A percentile compares a stretch with the other conserved stretches of the same genome.
Conservation (phyloP, 352 stramenopile species). For the Blastocystis sp. region DNA sequence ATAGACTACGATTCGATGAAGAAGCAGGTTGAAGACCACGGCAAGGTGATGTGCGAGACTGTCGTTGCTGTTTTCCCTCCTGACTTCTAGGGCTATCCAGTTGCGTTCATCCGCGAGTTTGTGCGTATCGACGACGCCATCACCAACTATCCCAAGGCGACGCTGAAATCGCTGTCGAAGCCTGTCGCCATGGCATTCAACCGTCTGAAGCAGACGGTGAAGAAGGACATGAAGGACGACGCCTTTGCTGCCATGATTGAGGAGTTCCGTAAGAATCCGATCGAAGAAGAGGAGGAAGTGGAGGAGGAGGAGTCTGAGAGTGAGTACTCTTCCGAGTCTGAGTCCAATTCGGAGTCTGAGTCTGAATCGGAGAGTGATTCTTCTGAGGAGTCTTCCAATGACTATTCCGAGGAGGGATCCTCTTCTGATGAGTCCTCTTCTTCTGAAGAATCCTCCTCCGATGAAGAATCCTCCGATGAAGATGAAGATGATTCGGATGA, state of each 20-base stretch:
- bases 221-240: constrained; percentile 63
- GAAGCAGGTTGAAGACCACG: constrained; percentile 58
- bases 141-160: neutral
- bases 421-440: too few species aligned
- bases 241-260: constrained; percentile 3
- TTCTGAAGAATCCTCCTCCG: neutral
- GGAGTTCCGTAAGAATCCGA: constrained; percentile 26
- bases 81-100: constrained; percentile 44
- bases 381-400: constrained; percentile 6
- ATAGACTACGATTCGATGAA: constrained; percentile 50
- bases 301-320: neutral
- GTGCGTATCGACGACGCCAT: constrained; percentile 23
- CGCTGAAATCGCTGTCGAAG: constrained; percentile 28
- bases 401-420: neutral
- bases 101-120: constrained; percentile 36
- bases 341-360: constrained; percentile 10
- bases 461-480: neutral
- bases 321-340: constrained; percentile 5
- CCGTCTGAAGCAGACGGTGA: constrained; percentile 47
- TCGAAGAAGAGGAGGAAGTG: constrained; percentile 13
- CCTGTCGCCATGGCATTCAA: constrained; percentile 55
- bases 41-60: constrained; percentile 35
- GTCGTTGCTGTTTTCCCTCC: neutral
- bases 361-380: constrained; percentile 32
- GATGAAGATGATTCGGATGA: too few species aligned